Percentiles rank a stretch among this genome's conserved stretches.
Conservation (phyloP, 2,329 filamentous ascomycete species). For the Arthrobotrys pseudoclavata region DNA sequence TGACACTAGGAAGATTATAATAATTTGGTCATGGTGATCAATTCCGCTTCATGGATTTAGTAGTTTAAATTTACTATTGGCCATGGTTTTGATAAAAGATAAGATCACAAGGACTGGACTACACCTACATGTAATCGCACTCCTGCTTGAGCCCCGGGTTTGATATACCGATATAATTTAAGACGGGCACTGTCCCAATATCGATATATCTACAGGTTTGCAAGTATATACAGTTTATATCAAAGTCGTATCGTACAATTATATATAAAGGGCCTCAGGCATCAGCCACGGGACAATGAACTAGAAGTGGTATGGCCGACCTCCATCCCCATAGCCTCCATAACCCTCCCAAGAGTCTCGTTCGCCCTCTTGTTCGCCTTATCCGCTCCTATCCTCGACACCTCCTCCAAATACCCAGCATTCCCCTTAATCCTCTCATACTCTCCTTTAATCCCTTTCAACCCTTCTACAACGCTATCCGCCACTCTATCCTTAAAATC, state of each 20-base stretch:
- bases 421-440: constrained; percentile 72
- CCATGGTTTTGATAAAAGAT: background rate
- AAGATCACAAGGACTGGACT: too few relatives aligned
- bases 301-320: background rate
- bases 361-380: constrained; percentile 75
- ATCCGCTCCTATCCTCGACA: constrained; percentile 73
- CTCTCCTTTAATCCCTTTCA: constrained; percentile 72
- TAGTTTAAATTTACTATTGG: background rate
- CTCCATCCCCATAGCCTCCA: constrained; percentile 66
- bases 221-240: background rate
- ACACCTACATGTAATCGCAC: too few relatives aligned
- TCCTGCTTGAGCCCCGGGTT: too few relatives aligned
- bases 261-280: background rate
- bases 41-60: background rate
- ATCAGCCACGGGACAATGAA: background rate
- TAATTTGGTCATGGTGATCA: background rate
- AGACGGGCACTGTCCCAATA: too few relatives aligned
- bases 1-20: background rate
- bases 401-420: constrained; percentile 70
- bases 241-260: background rate
- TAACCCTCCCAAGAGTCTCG: constrained; percentile 69
- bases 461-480: constrained; percentile 70
- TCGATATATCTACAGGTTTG: too few relatives aligned
- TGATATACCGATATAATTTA: too few relatives aligned
- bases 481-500: constrained; percentile 76